Conservation (phyloP, 371 early-diverging fungal species). For the Nematocida sp. region DNA sequence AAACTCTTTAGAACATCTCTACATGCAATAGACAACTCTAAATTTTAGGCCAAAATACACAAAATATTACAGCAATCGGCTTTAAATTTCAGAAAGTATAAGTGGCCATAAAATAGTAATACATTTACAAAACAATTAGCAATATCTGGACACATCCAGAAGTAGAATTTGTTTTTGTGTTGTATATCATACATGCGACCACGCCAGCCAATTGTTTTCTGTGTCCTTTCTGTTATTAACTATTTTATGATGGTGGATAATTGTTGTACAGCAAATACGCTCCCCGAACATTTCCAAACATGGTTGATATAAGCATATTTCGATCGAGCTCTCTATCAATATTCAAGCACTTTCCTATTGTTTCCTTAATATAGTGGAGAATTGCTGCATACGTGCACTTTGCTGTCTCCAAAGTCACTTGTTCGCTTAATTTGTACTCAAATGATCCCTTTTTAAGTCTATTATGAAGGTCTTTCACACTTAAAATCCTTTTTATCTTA, state of each 20-base stretch:
- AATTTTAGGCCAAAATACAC: too few relatives aligned
- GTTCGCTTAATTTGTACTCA: constrained; percentile 54
- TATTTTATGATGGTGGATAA: constrained; percentile 3
- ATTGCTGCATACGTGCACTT: constrained; percentile 34
- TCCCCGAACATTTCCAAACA: constrained; percentile 45
- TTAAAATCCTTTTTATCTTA: constrained; percentile 50
- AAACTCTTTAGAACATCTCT: too few relatives aligned
- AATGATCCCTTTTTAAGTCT: constrained; percentile 53
- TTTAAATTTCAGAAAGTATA: too few relatives aligned
- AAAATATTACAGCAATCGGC: too few relatives aligned
- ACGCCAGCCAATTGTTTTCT: too few relatives aligned
- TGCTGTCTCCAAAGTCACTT: constrained; percentile 26
- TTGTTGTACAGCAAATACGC: constrained; percentile 41
- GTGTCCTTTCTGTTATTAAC: too few relatives aligned
- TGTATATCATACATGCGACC: too few relatives aligned
- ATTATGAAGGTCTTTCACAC: constrained; percentile 40
- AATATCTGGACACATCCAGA: too few relatives aligned
- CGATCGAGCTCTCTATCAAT: constrained; percentile 27
- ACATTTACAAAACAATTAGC: too few relatives aligned
- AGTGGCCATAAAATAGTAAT: too few relatives aligned
- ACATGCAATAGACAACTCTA: too few relatives aligned
- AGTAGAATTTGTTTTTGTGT: too few relatives aligned
- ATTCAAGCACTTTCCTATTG: constrained; percentile 19
- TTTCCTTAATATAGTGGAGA: constrained; percentile 44
- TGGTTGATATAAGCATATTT: not conserved